Base-by-base conservation (phyloP, 192 early-diverging fungal genomes). In the Endogone sp. region DNA sequence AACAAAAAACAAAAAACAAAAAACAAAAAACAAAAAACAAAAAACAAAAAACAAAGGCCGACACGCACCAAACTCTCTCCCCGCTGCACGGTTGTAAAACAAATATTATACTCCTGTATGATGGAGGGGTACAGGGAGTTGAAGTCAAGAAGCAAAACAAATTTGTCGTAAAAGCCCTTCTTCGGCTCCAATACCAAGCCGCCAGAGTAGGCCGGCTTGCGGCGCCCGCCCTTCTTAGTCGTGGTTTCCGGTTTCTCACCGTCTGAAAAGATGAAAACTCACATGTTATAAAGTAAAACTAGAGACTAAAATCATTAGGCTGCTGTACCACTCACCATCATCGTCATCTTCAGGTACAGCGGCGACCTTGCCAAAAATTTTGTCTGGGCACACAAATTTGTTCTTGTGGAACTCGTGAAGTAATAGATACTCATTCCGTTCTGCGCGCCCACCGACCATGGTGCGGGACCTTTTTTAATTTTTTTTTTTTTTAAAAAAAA, bases 71-170 rank as follows among this genome's bases (percentile, higher is more conserved):
- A 66, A 11, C 30, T 67, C 30, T 66, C 69, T 30, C 69, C 64
- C 4, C 76, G 82, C 29, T 89, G 79, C 11, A 98, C 94, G 0
- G 98, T 99, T 13, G 98, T 99, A 69, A 99, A 99, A 79, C 96
- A 98, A 64, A 99, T 94, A 74, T 99, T 99, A 85, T 92, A 99
- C 78, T 99, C 98, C 72, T 98, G 98, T 73, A 99, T 98, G 63
- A 99, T 99, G 25, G 96, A 96, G 61, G 98, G 97, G 68, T 99
- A 98, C 89, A 99, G 87, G 83, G 91, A 93, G 88, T 98, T 98
- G 78, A 99, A 99, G 85, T 99, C 98, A 61, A 99, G 81, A 44
- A 98, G 79, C 22, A 99, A 75, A 3, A 99, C 94, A 74, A 83
- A 99, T 37, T 92, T 91, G 75, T 98, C 96, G 75, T 99, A 97